phyloP scores from a whole-genome alignment of 2,329 filamentous ascomycete genomes.

The Aspergillus eucalypticola region DNA sequence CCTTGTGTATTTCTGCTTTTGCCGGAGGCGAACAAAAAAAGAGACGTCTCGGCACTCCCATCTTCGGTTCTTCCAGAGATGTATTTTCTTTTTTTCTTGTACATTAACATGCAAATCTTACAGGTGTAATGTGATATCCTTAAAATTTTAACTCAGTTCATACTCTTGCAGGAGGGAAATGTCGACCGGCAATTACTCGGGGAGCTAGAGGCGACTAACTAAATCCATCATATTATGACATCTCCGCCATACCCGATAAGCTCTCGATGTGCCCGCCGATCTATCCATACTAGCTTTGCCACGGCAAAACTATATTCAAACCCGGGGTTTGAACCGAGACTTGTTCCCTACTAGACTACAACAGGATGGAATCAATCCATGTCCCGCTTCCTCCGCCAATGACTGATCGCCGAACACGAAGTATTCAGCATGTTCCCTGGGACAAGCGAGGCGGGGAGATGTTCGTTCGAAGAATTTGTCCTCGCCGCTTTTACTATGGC shows the following conservation, averaged over 20 bases:
- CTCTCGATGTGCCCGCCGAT: neutral
- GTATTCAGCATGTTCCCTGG: no score
- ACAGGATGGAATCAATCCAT: neutral
- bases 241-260: neutral
- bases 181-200: no score
- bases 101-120: constrained; percentile 36
- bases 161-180: neutral
- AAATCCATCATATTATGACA: neutral
- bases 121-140: constrained; percentile 31
- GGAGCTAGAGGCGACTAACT: no score
- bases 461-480: no score
- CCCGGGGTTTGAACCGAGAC: neutral
- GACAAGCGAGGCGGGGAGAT: no score
- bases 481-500: no score
- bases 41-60: constrained; percentile 20
- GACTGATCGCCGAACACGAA: no score
- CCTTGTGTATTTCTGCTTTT: constrained; percentile 21
- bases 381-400: neutral
- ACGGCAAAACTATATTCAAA: neutral
- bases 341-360: neutral
- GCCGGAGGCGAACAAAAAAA: constrained; percentile 17
- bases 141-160: neutral
- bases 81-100: constrained; percentile 28
- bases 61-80: constrained; percentile 14
- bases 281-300: neutral